phyloP scores from a whole-genome alignment of 306 rosid species.

The Lathyrus tuberosus region DNA sequence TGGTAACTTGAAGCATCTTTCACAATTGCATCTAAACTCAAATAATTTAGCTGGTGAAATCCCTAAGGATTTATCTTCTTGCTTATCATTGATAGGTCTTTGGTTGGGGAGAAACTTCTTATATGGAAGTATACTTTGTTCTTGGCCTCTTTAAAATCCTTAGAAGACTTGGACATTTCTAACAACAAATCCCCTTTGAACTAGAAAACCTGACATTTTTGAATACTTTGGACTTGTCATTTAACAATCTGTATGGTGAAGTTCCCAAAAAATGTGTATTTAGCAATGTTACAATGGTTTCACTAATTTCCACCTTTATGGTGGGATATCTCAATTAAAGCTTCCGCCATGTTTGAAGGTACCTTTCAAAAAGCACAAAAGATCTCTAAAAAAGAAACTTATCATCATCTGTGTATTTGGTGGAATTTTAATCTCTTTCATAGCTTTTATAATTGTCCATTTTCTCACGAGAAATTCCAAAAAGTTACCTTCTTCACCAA shows the following conservation, averaged over 20 bases:
- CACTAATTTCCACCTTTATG: slow-evolving; percentile 41
- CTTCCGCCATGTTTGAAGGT: slow-evolving; percentile 13
- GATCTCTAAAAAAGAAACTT: not conserved
- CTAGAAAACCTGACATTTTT: slow-evolving; percentile 21
- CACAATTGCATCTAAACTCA: not conserved
- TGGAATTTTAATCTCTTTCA: not conserved
- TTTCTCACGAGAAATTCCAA: slow-evolving; percentile 3
- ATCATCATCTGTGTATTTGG: slow-evolving; percentile 11
- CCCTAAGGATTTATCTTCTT: slow-evolving; percentile 23
- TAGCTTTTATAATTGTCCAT: not conserved
- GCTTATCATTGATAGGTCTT: slow-evolving; percentile 5
- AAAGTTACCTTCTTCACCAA: not conserved
- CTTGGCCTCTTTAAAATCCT: slow-evolving; percentile 24
- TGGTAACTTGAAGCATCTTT: slow-evolving; percentile 39
- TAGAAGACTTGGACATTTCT: slow-evolving; percentile 38
- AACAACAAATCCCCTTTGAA: slow-evolving; percentile 33
- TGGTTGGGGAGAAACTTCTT: not conserved
- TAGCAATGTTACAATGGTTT: slow-evolving; percentile 18
- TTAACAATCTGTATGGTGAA: slow-evolving; percentile 45
- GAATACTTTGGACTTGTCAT: slow-evolving; percentile 40
- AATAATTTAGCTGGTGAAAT: slow-evolving; percentile 38
- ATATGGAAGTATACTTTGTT: slow-evolving; percentile 32
- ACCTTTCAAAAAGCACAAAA: not conserved
- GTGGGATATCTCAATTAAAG: slow-evolving; percentile 42
- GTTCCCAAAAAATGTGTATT: slow-evolving; percentile 46